Percentiles rank a stretch among this genome's conserved stretches.
These are phyloP conservation scores for Cornus controversa DNA, from an alignment of 148 eudicot species.

Conservation along the genomic window DNA sequence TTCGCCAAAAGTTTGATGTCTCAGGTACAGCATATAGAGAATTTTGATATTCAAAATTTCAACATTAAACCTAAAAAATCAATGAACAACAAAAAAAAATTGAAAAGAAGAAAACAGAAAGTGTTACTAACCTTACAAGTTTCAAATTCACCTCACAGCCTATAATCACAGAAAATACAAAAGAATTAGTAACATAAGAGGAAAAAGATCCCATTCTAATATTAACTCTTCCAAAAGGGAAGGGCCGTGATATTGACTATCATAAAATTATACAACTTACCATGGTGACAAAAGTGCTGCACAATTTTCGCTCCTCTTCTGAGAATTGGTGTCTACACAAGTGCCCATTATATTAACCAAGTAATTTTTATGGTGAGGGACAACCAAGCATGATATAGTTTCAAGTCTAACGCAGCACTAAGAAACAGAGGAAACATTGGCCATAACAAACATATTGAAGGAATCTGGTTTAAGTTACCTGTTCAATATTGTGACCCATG, in stretches of 20 bases:
- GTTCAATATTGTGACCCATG: not conserved
- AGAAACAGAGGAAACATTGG: not conserved
- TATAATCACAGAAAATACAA: not conserved
- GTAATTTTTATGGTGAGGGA: not conserved
- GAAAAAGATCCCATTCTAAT: not conserved
- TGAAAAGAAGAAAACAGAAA: not conserved
- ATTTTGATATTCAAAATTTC: not conserved
- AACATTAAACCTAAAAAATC: not conserved
- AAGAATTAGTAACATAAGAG: slow-evolving; percentile 14
- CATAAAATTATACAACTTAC: slow-evolving; percentile 25
- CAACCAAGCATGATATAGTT: not conserved
- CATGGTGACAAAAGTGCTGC: slow-evolving; percentile 16
- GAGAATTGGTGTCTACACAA: slow-evolving; percentile 28
- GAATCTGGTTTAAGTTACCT: not conserved
- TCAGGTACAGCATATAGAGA: not conserved
- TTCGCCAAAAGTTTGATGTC: not conserved
- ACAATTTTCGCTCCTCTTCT: slow-evolving; percentile 26
- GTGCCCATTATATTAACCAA: not conserved
- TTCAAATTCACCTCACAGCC: slow-evolving; percentile 25
- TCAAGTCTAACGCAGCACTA: not conserved
- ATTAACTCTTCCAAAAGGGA: slow-evolving; percentile 1
- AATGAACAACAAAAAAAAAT: not conserved
- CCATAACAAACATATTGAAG: not conserved
- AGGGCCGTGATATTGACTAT: not conserved
- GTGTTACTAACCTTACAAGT: slow-evolving; percentile 29